A percentile compares a stretch with the other conserved stretches of the same genome.
Evolutionary conservation across 192 early-diverging fungal species (phyloP).

Genomic region (Chytriomyces hyalinus): DNA sequence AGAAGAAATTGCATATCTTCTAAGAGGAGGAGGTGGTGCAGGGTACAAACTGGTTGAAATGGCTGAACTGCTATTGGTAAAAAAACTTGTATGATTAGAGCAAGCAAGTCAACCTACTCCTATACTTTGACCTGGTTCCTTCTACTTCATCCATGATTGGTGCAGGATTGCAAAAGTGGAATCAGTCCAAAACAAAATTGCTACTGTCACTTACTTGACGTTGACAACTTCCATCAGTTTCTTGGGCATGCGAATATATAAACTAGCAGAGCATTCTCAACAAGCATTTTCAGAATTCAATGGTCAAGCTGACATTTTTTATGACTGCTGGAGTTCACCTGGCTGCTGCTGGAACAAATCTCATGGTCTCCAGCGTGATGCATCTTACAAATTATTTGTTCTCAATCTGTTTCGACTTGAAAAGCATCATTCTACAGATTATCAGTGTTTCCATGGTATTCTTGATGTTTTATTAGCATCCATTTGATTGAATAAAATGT

Average conservation of each 20-base stretch:
- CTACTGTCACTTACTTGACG: neutral
- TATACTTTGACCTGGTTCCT: neutral
- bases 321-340: slow-evolving; percentile 10
- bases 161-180: neutral
- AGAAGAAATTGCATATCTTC: neutral
- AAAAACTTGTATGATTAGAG: neutral
- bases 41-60: neutral
- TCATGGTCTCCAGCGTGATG: neutral
- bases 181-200: neutral
- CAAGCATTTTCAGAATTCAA: neutral
- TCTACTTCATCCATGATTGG: slow-evolving; percentile 5
- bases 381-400: neutral
- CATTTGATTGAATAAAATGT: too few relatives aligned
- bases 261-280: neutral
- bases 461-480: too few relatives aligned
- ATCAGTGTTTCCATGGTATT: too few relatives aligned
- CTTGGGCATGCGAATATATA: neutral
- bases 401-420: slow-evolving; percentile 18
- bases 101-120: neutral
- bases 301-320: neutral
- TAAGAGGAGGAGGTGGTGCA: neutral
- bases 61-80: neutral
- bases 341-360: neutral
- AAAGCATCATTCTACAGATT: slow-evolving; percentile 8
- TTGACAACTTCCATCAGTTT: neutral